Base-by-base conservation (phyloP, 805 yeast species). In the Pichia eremophila region DNA sequence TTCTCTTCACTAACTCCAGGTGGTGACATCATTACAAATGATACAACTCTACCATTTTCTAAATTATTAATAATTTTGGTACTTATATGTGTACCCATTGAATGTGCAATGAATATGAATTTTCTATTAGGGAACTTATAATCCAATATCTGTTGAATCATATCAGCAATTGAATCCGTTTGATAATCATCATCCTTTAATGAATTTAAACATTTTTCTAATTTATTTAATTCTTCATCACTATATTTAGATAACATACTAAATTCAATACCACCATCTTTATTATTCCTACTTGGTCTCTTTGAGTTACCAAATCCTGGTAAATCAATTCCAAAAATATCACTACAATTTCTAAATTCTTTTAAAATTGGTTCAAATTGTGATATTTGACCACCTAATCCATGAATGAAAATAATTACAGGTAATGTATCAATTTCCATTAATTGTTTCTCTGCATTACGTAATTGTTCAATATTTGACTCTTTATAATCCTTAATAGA, bases 331-430 rank as follows among this genome's bases (percentile, higher is more conserved):
- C 90, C 77, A 39, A 85, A 58, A 18, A 88, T 74, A 47, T 78
- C 82, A 51, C 79, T 75, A 51, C 80, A 75, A 53, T 77, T 79
- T 34, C 83, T 67, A 54, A 85, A 76, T 45, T 78, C 69, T 28
- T 79, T 81, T 60, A 86, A 65, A 37, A 86, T 66, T 1, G 83
- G 80, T 57, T 85, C 93, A 61, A 90, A 90, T 61, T 89, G 96
- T 22, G 87, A 78, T 60, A 85, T 69, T 56, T 82, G 91, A 2
- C 98, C 98, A 1, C 97, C 98, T 19, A 91, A 64, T 0, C 98
- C 98, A 67, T 89, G 97, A 18, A 90, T 59, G 48, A 88, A 77
- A 2, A 87, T 64, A 7, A 84, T 63, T 2, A 81, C 67, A 0
- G 95, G 95, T 39, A 79, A 59, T 14, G 68, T 68, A 25, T 70